Conservation (phyloP, 164 flowering plant species). For the Dillenia suffruticosa region DNA sequence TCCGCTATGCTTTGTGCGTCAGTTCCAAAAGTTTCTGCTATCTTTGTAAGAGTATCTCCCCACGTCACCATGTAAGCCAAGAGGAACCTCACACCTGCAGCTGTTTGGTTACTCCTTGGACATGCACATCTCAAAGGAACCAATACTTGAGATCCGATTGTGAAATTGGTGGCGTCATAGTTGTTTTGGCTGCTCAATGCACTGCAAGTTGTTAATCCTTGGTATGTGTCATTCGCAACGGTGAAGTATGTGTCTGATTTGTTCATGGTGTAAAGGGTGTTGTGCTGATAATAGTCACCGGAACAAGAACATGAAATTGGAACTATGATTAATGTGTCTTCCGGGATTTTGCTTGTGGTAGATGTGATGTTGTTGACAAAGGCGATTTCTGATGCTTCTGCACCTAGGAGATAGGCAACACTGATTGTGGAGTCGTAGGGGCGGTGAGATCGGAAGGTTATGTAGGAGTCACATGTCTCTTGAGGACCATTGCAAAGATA, state of each 20-base stretch:
- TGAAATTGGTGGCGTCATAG: not conserved
- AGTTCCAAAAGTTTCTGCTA: conserved; percentile 17
- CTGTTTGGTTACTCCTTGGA: conserved; percentile 19
- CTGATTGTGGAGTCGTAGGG: conserved; percentile 3
- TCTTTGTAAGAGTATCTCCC: conserved; percentile 7
- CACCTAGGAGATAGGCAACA: conserved; percentile 10
- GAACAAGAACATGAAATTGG: conserved; percentile 16
- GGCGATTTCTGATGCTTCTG: no score
- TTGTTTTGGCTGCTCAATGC: conserved; percentile 13
- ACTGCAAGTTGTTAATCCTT: conserved; percentile 33
- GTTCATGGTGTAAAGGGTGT: conserved; percentile 12
- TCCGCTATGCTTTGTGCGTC: conserved; percentile 3
- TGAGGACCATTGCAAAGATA: conserved; percentile 4
- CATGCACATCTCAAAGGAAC: conserved; percentile 36
- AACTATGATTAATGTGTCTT: conserved; percentile 6
- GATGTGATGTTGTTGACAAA: not conserved
- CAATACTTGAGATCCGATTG: not conserved
- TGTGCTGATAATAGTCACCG: conserved; percentile 13
- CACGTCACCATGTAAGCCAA: conserved; percentile 14
- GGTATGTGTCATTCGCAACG: conserved; percentile 20
- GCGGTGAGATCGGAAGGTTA: not conserved
- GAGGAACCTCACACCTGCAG: conserved; percentile 16
- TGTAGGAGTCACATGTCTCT: not conserved
- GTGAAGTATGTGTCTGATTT: conserved; percentile 5
- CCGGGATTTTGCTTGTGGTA: not conserved